These are phyloP conservation scores for Pleurotus cornucopiae DNA, from an alignment of 768 basidiomycete species.

Conservation along the genomic window DNA sequence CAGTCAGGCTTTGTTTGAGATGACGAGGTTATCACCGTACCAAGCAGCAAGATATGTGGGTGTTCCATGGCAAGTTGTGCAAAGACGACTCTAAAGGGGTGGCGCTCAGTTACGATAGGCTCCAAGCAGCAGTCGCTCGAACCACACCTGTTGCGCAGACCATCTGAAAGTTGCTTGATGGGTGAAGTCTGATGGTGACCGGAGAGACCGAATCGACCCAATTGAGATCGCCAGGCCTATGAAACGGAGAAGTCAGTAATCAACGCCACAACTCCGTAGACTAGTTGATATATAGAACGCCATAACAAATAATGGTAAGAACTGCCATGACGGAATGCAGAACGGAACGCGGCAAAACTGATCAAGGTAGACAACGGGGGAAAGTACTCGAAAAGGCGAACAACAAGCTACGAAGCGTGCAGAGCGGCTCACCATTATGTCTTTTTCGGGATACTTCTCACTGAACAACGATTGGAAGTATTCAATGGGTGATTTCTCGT, in stretches of 20 bases:
- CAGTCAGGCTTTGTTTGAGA: not conserved
- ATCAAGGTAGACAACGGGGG: not conserved
- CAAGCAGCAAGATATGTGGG: slow-evolving; percentile 88
- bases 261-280: not conserved
- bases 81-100: slow-evolving; percentile 74
- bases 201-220: slow-evolving; percentile 93
- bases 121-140: not conserved
- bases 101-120: not conserved
- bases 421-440: slow-evolving; percentile 47
- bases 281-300: not conserved
- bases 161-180: slow-evolving; percentile 93
- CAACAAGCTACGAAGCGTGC: slow-evolving; percentile 2
- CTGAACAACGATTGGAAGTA: slow-evolving; percentile 83
- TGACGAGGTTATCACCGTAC: slow-evolving; percentile 29
- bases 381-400: not conserved
- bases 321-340: not conserved
- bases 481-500: slow-evolving; percentile 86
- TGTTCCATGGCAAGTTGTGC: slow-evolving; percentile 97
- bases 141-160: slow-evolving; percentile 86
- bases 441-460: slow-evolving; percentile 91
- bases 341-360: not conserved
- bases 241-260: not conserved
- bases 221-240: slow-evolving; percentile 90
- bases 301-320: not conserved
- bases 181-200: slow-evolving; percentile 92